Base-by-base conservation (phyloP, 176 grass and related monocot species). In the Eleusine coracana region DNA sequence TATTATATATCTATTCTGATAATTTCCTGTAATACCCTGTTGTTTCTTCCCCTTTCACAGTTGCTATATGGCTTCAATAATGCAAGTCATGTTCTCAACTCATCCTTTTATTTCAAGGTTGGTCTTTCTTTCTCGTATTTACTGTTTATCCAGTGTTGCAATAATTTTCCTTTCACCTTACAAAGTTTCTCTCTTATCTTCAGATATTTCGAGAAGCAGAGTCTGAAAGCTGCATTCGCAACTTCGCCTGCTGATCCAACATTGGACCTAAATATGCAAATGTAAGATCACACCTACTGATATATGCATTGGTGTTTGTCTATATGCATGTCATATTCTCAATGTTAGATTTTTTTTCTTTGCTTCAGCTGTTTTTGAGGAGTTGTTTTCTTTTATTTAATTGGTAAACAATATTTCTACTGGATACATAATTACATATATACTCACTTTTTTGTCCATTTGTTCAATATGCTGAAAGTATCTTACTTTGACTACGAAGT, bases 61-160 rank as follows among this genome's bases (percentile, higher is more conserved):
- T 80, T 99, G 96, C 69, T 99, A 99, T 83, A 99, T 99, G 91
- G 93, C 96, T 82, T 99, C 96, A 72, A 58, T 91, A 77, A 96
- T 99, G 87, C 96, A 99, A 94, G 96, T 96, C 52, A 90, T 96
- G 87, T 96, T 94, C 86, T 90, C 91, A 74, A 96, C 80, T 73
- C 70, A 75, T 89, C 85, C 93, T 75, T 96, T 99, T 76, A 84
- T 93, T 58, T 89, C 77, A 81, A 86, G 96, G 96, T 96, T 73
- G 20, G 73, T 86, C 86, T 65, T 83, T 66, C 58, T 52, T 48
- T 34, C 38, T 79, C n/a, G 27, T 41, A 46, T 16, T 65, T 13
- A 29, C 52, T 82, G 79, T 44, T 64, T 52, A 50, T 71, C 7
- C 23, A 60, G 68, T 42, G 73, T 78, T 86, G 51, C 66, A 82